Conservation (phyloP, 257 asterid genomes). For the Rehmannia glutinosa region DNA sequence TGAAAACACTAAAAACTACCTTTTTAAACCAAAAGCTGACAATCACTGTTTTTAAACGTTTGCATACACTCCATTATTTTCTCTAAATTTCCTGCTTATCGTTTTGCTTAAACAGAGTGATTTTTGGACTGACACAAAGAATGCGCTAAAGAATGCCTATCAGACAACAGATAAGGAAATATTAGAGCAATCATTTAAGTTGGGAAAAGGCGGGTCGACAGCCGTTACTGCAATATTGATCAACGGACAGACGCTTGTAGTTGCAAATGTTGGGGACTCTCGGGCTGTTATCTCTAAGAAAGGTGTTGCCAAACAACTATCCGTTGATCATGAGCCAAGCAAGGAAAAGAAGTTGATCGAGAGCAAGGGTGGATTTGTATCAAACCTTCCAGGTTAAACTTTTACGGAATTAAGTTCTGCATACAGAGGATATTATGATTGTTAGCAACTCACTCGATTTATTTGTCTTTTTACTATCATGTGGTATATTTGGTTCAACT, state of each 20-base stretch:
- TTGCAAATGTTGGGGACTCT: constrained; percentile 91
- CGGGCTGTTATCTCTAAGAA: constrained; percentile 68
- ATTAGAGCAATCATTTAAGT: constrained; percentile 49
- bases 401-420: no score
- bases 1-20: no score
- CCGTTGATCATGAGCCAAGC: constrained; percentile 90
- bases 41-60: no score
- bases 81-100: no score
- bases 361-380: constrained; percentile 93
- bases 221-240: constrained; percentile 88
- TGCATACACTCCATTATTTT: no score
- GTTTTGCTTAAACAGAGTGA: constrained; percentile 44
- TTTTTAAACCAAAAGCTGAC: no score
- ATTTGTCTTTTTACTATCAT: no score
- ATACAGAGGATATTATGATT: no score
- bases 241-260: constrained; percentile 68
- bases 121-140: constrained; percentile 61
- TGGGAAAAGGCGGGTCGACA: constrained; percentile 94
- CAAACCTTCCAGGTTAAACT: constrained; percentile 85
- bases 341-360: constrained; percentile 67
- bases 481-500: no score
- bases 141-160: constrained; percentile 66
- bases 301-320: constrained; percentile 73
- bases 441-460: background rate
- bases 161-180: constrained; percentile 57